Evolutionary conservation across 2,329 filamentous ascomycete species (phyloP).

Genomic region (Nemania abortiva): DNA sequence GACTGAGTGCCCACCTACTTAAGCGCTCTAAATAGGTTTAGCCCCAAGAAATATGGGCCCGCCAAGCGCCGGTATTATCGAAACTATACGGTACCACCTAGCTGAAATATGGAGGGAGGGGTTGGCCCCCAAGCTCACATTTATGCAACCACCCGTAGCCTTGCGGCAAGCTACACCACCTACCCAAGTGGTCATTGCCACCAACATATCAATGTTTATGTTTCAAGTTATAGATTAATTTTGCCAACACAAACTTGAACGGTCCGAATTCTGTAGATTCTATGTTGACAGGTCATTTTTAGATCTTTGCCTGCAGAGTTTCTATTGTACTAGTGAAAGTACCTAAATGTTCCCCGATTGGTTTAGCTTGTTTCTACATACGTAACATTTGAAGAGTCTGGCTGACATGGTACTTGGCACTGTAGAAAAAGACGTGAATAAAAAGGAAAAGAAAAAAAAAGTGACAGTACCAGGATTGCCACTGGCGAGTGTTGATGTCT

Average conservation of each 20-base stretch:
- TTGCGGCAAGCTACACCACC: neutral
- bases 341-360: no score
- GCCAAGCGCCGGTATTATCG: no score
- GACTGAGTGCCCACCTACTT: no score
- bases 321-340: no score
- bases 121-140: neutral
- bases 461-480: neutral
- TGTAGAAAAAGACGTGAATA: no score
- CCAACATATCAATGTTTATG: neutral
- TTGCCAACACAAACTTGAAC: neutral
- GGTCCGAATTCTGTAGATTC: constrained; percentile 3
- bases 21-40: no score
- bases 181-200: neutral
- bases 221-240: neutral
- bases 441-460: neutral
- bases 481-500: neutral
- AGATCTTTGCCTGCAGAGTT: neutral
- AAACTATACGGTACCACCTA: no score
- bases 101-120: neutral
- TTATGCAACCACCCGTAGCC: neutral
- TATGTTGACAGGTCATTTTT: neutral
- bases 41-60: no score
- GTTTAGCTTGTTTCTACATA: no score
- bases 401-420: no score
- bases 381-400: no score